Base-by-base conservation (phyloP, 495 filamentous ascomycete species). In the Tuber umbilicatum region DNA sequence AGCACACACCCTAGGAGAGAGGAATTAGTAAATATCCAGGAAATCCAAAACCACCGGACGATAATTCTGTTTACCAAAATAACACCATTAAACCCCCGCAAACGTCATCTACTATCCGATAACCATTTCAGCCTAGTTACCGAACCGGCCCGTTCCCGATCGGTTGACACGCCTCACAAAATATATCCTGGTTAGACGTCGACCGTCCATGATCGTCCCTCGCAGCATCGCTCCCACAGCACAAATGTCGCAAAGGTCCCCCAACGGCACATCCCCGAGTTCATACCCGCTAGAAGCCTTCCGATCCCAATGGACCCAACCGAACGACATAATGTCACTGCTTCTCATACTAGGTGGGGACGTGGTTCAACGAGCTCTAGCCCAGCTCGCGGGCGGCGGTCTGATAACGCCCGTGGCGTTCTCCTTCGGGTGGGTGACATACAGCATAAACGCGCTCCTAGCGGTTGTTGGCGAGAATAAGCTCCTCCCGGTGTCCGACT, bases 261-360 rank as follows among this genome's bases (percentile, higher is more conserved):
- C 14, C 27, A 1, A 14, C 14, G n/a, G 16, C 55, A 64, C 12
- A 9, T 10, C 55, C n/a, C 12, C 55, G 3, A 5, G 55, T 64
- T 12, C 12, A 12, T 64, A 64, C 27, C 55, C 55, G 55, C 4
- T 64, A 35, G 12, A 64, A 38, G 71, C 27, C 7, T 40, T 73
- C 38, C 72, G 60, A 27, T n/a, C n/a, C 23, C 83, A 85, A 74
- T 85, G 80, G 83, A 70, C 69, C 10, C 74, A 83, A 47, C 83
- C 83, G 23, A 74, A 73, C 39, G 85, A 86, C 75, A 73, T 87
- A 41, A 83, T 86, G 27, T 82, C 83, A 1, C 70, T 88, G 17
- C 84, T 88, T 5, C 78, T 88, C 1, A 81, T 88, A 69, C 73
- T 87, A 21, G 87, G 87, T n/a, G 85, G 85, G 16, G 84, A 88